phyloP scores from a whole-genome alignment of 2,329 filamentous ascomycete genomes.

The Neocucurbitaria cava region DNA sequence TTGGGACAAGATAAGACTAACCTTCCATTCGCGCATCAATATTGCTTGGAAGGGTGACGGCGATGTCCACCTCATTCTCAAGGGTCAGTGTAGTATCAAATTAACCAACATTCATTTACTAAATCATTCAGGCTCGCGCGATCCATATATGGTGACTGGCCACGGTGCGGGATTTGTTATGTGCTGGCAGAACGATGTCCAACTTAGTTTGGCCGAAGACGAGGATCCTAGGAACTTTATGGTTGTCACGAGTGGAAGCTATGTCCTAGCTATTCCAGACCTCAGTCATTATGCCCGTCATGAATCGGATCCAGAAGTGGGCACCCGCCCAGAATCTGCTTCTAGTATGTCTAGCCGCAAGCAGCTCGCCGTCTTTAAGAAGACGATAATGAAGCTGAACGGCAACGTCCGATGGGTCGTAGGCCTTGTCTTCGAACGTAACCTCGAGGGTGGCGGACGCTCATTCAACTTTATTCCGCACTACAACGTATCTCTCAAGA shows the following conservation, averaged over 20 bases:
- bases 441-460: slow-evolving; percentile 72
- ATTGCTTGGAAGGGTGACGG: slow-evolving; percentile 95
- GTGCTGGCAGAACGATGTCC: slow-evolving; percentile 97
- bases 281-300: slow-evolving; percentile 86
- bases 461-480: slow-evolving; percentile 92
- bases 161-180: slow-evolving; percentile 95
- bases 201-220: slow-evolving; percentile 82
- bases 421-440: slow-evolving; percentile 90
- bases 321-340: slow-evolving; percentile 63
- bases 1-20: slow-evolving; percentile 97
- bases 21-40: slow-evolving; percentile 89
- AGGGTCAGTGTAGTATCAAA: slow-evolving; percentile 61
- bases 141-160: slow-evolving; percentile 92
- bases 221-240: slow-evolving; percentile 93
- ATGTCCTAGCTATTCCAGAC: slow-evolving; percentile 91
- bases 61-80: slow-evolving; percentile 91
- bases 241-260: slow-evolving; percentile 94
- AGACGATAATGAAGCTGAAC: slow-evolving; percentile 98
- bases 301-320: slow-evolving; percentile 55
- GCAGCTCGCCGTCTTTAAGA: slow-evolving; percentile 88
- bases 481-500: slow-evolving; percentile 86
- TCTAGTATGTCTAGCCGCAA: slow-evolving; percentile 70
- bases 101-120: neutral
- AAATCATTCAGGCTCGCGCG: slow-evolving; percentile 67
- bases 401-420: slow-evolving; percentile 93